phyloP scores from a whole-genome alignment of 1,284 basidiomycete genomes.

The Crucibulum parvulum region DNA sequence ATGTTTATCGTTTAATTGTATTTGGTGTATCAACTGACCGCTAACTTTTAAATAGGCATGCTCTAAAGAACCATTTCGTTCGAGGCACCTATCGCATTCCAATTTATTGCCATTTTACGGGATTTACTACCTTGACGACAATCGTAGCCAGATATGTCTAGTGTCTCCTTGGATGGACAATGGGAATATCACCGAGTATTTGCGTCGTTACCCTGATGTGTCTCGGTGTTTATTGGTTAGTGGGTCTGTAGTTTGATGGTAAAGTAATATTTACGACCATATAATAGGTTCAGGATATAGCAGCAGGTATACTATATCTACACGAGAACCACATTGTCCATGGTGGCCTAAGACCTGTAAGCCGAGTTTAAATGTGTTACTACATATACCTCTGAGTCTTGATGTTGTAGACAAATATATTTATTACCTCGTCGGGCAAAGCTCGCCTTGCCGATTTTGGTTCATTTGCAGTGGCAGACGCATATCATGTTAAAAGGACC shows the following conservation, averaged over 20 bases:
- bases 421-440: conserved; percentile 25
- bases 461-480: conserved; percentile 10
- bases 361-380: background rate
- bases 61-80: conserved; percentile 11
- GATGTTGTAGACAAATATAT: conserved; percentile 35
- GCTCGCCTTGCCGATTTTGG: conserved; percentile 30
- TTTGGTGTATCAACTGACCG: background rate
- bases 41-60: conserved; percentile 5
- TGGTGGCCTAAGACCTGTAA: background rate
- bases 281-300: background rate
- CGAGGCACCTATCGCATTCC: conserved; percentile 19
- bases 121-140: conserved; percentile 10
- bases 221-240: background rate
- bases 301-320: background rate
- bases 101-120: conserved; percentile 29
- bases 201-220: background rate
- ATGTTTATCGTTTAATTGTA: background rate
- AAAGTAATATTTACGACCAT: background rate
- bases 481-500: conserved; percentile 10
- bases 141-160: conserved; percentile 10
- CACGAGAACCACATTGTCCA: background rate
- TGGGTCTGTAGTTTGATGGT: background rate
- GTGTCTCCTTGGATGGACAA: conserved; percentile 26
- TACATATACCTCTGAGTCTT: background rate
- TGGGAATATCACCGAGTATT: background rate